Evolutionary conservation across 371 early-diverging fungal species (phyloP), one percentile per base, ranked within the genome.

Genomic region (Parasitella parasitica): DNA sequence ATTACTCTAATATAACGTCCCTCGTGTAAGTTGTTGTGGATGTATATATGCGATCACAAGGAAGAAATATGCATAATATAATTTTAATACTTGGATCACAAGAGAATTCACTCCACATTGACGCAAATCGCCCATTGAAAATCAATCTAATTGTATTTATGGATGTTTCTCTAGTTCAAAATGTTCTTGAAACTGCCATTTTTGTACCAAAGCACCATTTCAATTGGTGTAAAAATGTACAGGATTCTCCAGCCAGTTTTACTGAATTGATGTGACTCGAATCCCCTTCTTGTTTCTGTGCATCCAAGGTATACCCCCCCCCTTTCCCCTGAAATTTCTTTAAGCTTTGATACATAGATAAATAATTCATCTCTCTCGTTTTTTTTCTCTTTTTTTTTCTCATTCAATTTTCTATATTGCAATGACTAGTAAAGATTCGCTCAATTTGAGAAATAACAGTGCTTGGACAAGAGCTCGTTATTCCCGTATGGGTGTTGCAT

Each of bases 401-500:
- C 22, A 5, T 41, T 20, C n/a, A 27, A 18, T 46, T 46, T 7
- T 6, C 13, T 28, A 24, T 24, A 4, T 46, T 56, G 15, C 18
- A 22, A 16, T 38, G 27, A 36, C 12, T 24, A 22, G 32, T 16
- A 27, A 8, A 43, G 43, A 43, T 20, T 43, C 43, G 6, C 3
- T 22, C 22, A 12, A 22, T 22, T 43, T 43, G 43, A 43, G 18
- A 43, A 22, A 57, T 46, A 57, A 34, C 35, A 57, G 35, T 46
- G 48, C 34, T 30, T 79, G 80, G 80, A 60, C 63, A 46, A 73
- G 80, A 56, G 75, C 78, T 36, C 64, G 86, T 37, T 70, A 73
- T 28, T 78, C 84, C 3, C 72, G 70, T 36, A 18, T 78, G 6
- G 71, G 83, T 27, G 75, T 82, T n/a, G 83, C 84, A 16, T 76